A percentile compares a stretch with the other conserved stretches of the same genome.
Evolutionary conservation across 306 rosid genomes (phyloP).

Genomic region (Prunus salicina): DNA sequence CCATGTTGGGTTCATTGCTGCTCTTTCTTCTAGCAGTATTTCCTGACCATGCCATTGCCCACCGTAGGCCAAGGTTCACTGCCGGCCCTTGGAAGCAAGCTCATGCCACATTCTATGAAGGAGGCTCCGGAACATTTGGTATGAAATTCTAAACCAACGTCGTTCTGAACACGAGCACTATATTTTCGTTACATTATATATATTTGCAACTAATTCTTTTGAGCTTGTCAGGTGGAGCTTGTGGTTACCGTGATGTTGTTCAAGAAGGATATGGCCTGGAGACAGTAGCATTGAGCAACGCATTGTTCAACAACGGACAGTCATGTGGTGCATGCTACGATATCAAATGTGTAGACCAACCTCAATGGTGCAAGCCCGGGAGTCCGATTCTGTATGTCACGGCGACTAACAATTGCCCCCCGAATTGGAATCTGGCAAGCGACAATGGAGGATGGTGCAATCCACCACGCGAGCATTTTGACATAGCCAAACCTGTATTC

Average conservation of each 20-base stretch:
- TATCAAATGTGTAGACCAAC: constrained; percentile 44
- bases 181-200: too few relatives aligned
- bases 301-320: constrained; percentile 53
- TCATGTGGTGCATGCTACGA: constrained; percentile 75
- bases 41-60: not conserved
- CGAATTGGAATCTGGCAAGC: constrained; percentile 28
- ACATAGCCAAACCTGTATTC: constrained; percentile 65
- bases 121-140: constrained; percentile 51
- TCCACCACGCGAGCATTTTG: constrained; percentile 73
- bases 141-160: not conserved
- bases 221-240: constrained; percentile 57
- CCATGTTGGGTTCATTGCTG: constrained; percentile 23
- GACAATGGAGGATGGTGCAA: constrained; percentile 89
- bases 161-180: too few relatives aligned
- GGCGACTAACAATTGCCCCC: constrained; percentile 73
- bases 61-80: constrained; percentile 14
- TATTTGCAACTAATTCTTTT: not conserved
- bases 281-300: constrained; percentile 65
- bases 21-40: constrained; percentile 2
- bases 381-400: constrained; percentile 49
- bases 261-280: constrained; percentile 68
- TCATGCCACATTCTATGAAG: constrained; percentile 73
- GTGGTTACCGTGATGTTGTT: constrained; percentile 73
- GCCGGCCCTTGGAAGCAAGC: constrained; percentile 63
- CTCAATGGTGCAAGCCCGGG: constrained; percentile 53